Base-by-base conservation (phyloP, 192 early-diverging fungal species). In the Chytriomyces confervae region DNA sequence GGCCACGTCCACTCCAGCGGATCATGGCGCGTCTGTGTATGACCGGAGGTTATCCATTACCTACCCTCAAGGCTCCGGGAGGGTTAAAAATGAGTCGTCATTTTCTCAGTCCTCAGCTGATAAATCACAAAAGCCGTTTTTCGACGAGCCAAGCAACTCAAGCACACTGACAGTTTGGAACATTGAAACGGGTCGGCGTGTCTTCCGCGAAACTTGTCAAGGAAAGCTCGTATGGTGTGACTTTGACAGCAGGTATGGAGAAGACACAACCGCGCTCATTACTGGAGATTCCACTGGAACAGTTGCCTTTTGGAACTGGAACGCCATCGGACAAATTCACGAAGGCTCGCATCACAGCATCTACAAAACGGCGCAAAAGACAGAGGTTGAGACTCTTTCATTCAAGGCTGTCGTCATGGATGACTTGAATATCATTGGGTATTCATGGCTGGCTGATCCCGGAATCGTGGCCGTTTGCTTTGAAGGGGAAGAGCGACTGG, bases 221-320 rank as follows among this genome's bases (percentile, higher is more conserved):
- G 72, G 72, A 11, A 62, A 75, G 8, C 9, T 75, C 23, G 45
- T 75, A 7, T 75, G 72, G 72, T 64, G 57, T 27, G 62, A 75
- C 61, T 75, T 75, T 63, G 72, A 75, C 13, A 62, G 13, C 11
- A 60, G 18, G 57, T 47, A n/a, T 68, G 61, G 61, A 11, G 27
- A 29, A 10, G 72, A 64, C 45, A 48, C 27, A 7, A 68, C 24
- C 46, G 43, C 72, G 36, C 44, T 75, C 47, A 46, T 75, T 18
- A 75, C 72, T 7, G 72, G 61, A 16, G 72, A 75, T 64, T 18
- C 57, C n/a, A 29, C 11, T 11, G 72, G 72, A 63, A 10, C n/a
- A 3, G 18, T 75, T 20, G 29, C 36, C 18, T 36, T 75, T 20
- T 75, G 72, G 72, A 62, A 62, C 10, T 48, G 51, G 57, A 62